Base-by-base conservation (phyloP, 805 yeast genomes). In the Saccharomyces cerevisiae region DNA sequence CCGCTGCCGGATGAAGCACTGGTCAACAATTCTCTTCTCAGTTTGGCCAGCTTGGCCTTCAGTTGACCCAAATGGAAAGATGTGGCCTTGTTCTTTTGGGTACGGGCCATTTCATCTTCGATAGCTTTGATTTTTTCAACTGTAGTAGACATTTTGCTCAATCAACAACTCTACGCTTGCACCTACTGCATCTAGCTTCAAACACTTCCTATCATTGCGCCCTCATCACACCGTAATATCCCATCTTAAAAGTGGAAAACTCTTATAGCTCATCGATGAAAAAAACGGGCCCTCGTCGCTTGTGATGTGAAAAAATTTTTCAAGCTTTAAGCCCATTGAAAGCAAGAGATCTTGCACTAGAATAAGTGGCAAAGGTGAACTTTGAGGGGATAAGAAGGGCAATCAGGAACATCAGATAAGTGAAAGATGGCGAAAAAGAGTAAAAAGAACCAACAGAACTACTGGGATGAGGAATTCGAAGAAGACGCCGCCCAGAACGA, bases 61-160 rank as follows among this genome's bases (percentile, higher is more conserved):
- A 94, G 78, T 75, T 90, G 96, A 67, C 99, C 99, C 79, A 94
- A 76, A 78, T 94, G 99, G 76, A 87, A 92, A 61, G 94, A 89
- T 2, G 99, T 94, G 68, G 95, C 96, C 83, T 94, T 94, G 76
- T 94, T 94, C 76, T 92, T 94, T 70, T 94, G 99, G 66, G 99
- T 94, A 66, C 80, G 80, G 75, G 97, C 91, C 99, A 92, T 92
- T 79, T 92, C 99, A 74, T 87, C 94, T 73, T 92, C 97, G 77
- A 91, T 87, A 75, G 85, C 84, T 75, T 87, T 84, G 68, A 87
- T 86, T 70, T 86, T 79, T 53, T 83, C 88, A 52, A 83, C 87
- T 5, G 85, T 82, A 10, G 87, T 83, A 59, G 83, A 76, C 87
- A 83, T 83, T 50, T 60, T 14, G n/a, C 48, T 26, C 22, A 17